A percentile compares a stretch with the other conserved stretches of the same genome.
Conservation (phyloP, 139 green algal genomes). For the Ettlia oleoabundans region DNA sequence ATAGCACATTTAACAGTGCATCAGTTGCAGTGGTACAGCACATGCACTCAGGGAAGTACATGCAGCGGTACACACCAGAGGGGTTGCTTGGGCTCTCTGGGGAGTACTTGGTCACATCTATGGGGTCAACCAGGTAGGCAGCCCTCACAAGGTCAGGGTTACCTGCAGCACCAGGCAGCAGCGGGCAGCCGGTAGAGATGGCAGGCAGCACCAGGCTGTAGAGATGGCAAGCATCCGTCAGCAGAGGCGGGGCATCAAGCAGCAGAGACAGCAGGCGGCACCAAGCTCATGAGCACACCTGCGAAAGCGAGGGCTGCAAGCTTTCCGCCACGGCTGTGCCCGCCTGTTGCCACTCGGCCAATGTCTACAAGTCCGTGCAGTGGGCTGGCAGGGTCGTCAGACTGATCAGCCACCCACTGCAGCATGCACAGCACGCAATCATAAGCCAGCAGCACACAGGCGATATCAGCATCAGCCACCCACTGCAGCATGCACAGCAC, state of each 20-base stretch:
- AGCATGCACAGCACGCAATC: background rate
- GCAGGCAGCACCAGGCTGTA: no score
- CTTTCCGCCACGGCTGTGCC: slow-evolving; percentile 74
- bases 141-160: slow-evolving; percentile 28
- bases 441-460: background rate
- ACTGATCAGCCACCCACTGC: slow-evolving; percentile 37
- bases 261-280: background rate
- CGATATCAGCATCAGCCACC: background rate
- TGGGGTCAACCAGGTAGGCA: slow-evolving; percentile 69
- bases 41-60: background rate
- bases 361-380: slow-evolving; percentile 38
- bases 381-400: background rate
- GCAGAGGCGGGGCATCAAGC: background rate
- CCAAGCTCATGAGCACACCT: slow-evolving; percentile 6
- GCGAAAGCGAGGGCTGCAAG: slow-evolving; percentile 62
- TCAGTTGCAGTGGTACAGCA: no score
- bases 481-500: slow-evolving; percentile 19
- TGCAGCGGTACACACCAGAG: background rate
- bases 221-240: background rate
- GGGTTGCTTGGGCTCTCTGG: slow-evolving; percentile 57
- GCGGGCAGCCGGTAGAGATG: background rate
- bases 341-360: slow-evolving; percentile 30
- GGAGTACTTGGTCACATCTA: slow-evolving; percentile 53
- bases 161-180: background rate
- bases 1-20: no score